Percentiles rank a stretch among this genome's conserved stretches.
phyloP scores from a whole-genome alignment of 495 filamentous ascomycete genomes.

The Jackrogersella multiformis region DNA sequence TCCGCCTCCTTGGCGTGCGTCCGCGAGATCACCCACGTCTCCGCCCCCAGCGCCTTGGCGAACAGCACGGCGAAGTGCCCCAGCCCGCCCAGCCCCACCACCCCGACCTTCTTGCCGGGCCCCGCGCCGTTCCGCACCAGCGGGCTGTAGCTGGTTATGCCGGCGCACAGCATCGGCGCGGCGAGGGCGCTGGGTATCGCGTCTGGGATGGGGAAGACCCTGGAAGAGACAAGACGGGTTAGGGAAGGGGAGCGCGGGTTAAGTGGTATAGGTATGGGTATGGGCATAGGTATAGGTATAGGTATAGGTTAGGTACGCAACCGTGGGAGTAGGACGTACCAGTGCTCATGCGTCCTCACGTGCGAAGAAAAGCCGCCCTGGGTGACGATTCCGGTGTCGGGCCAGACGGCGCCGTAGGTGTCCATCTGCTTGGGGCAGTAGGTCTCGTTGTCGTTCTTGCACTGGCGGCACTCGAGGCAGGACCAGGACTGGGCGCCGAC shows the following conservation, averaged over 20 bases:
- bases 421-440: slow-evolving; percentile 66
- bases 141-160: slow-evolving; percentile 81
- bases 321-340: slow-evolving; percentile 44
- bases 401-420: slow-evolving; percentile 64
- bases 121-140: slow-evolving; percentile 77
- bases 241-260: background rate
- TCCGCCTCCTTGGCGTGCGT: slow-evolving; percentile 74
- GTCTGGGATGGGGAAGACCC: slow-evolving; percentile 82
- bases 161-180: slow-evolving; percentile 88
- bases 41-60: slow-evolving; percentile 74
- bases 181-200: slow-evolving; percentile 70
- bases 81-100: slow-evolving; percentile 76
- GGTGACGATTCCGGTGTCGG: slow-evolving; percentile 60
- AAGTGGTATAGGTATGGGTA: background rate
- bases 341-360: slow-evolving; percentile 64
- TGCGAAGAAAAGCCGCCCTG: slow-evolving; percentile 66
- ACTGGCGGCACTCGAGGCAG: slow-evolving; percentile 64
- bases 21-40: slow-evolving; percentile 75
- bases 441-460: slow-evolving; percentile 67
- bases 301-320: background rate
- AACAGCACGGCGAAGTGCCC: slow-evolving; percentile 79
- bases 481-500: slow-evolving; percentile 66
- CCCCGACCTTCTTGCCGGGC: slow-evolving; percentile 82
- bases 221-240: slow-evolving; percentile 26
- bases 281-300: background rate